Percentiles rank a stretch among this genome's conserved stretches.
phyloP scores from a whole-genome alignment of 352 stramenopile species.

The Salisapilia sapeloensis region DNA sequence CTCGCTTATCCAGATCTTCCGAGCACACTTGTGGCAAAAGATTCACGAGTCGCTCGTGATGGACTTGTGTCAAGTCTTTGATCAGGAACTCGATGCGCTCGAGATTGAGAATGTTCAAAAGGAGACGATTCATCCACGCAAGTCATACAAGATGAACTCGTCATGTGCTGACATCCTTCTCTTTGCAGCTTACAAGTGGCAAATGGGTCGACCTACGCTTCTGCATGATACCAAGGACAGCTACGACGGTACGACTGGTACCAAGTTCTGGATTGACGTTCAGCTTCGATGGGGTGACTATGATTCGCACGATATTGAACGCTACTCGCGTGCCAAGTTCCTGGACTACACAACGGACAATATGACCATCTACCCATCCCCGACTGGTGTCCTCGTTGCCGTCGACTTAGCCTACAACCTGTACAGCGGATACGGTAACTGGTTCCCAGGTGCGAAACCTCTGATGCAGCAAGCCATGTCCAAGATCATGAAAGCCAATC shows the following conservation, averaged over 20 bases:
- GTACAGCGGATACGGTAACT: conserved; percentile 99
- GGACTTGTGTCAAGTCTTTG: conserved; percentile 96
- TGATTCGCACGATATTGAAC: conserved; percentile 99
- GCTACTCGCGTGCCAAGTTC: conserved; percentile 98
- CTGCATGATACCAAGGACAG: conserved; percentile 93
- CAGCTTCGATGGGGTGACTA: conserved; percentile 99
- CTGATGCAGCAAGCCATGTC: conserved; percentile 99
- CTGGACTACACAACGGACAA: conserved; percentile 99
- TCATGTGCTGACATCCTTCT: conserved; percentile 98
- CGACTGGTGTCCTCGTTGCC: conserved; percentile 93
- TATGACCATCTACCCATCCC: conserved; percentile 99
- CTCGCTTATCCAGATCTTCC: conserved; percentile 93
- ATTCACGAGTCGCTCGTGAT: conserved; percentile 99
- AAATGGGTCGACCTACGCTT: conserved; percentile 67
- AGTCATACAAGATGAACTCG: conserved; percentile 99
- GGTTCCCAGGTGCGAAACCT: conserved; percentile 97
- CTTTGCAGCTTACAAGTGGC: conserved; percentile 99
- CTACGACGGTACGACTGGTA: conserved; percentile 90
- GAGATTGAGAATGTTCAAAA: conserved; percentile 99
- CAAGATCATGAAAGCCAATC: conserved; percentile 99
- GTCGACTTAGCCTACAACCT: conserved; percentile 99
- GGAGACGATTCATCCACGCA: conserved; percentile 99
- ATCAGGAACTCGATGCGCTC: conserved; percentile 97
- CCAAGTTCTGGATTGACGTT: conserved; percentile 99
- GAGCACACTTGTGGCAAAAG: conserved; percentile 99